Percentiles rank a stretch among this genome's conserved stretches.
phyloP scores from a whole-genome alignment of 257 asterid genomes.

The Solanum clarkiae region DNA sequence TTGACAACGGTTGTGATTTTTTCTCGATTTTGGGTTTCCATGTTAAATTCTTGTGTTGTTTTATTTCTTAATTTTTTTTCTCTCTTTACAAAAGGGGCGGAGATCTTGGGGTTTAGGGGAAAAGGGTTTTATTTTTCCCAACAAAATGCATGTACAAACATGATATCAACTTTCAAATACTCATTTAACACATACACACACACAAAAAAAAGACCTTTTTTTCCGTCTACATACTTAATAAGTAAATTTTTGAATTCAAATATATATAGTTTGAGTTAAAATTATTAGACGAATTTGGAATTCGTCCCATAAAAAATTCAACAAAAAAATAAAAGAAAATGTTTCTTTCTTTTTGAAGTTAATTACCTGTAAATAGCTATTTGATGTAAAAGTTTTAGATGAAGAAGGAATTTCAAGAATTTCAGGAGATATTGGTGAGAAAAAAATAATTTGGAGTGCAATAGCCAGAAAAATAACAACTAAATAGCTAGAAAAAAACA shows the following conservation, averaged over 20 bases:
- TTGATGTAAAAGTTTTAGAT: slow-evolving; percentile 22
- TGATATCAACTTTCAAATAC: no score
- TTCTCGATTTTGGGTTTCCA: no score
- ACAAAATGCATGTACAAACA: no score
- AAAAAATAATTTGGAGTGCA: slow-evolving; percentile 18
- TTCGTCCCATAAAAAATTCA: background rate
- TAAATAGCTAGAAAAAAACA: slow-evolving; percentile 8
- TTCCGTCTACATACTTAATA: no score
- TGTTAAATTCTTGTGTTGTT: no score
- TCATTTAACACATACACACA: background rate
- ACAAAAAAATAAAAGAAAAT: slow-evolving; percentile 7
- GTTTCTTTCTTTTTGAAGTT: background rate
- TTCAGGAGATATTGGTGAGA: slow-evolving; percentile 25
- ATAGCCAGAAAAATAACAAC: slow-evolving; percentile 26
- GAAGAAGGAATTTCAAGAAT: slow-evolving; percentile 16
- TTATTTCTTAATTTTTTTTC: no score
- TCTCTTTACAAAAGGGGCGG: no score
- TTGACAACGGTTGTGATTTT: no score
- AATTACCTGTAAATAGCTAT: slow-evolving; percentile 39
- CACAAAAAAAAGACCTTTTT: background rate
- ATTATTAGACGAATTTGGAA: background rate
- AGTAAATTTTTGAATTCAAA: no score
- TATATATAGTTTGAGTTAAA: slow-evolving; percentile 14
- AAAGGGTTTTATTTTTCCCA: no score
- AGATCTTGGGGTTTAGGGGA: no score